Evolutionary conservation across 2,329 filamentous ascomycete species (phyloP).

Genomic region (Exophiala alcalophila): DNA sequence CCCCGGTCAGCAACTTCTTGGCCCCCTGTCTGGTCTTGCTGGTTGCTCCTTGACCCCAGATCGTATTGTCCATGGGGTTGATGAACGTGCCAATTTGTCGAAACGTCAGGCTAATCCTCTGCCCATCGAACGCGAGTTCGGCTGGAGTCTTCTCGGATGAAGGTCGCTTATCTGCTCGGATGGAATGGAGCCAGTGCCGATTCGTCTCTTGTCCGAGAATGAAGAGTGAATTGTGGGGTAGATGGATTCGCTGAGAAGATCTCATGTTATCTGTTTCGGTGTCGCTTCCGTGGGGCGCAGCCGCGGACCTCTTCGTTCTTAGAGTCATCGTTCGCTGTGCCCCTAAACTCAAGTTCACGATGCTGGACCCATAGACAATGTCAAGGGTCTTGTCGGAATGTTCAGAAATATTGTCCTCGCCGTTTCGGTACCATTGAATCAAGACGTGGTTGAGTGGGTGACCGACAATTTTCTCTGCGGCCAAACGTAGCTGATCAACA

Average conservation of each 20-base stretch:
- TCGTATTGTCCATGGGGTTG: slow-evolving; percentile 58
- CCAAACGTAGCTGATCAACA: slow-evolving; percentile 64
- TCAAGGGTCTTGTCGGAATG: slow-evolving; percentile 97
- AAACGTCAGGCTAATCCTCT: slow-evolving; percentile 89
- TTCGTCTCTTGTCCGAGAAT: slow-evolving; percentile 80
- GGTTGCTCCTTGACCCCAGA: slow-evolving; percentile 90
- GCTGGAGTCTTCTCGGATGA: slow-evolving; percentile 62
- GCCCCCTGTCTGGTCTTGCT: slow-evolving; percentile 63
- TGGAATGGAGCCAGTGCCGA: slow-evolving; percentile 84
- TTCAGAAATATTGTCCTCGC: slow-evolving; percentile 89
- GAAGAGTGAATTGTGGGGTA: slow-evolving; percentile 88
- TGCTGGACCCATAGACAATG: slow-evolving; percentile 73
- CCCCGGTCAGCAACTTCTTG: slow-evolving; percentile 64
- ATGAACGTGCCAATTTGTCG: slow-evolving; percentile 84
- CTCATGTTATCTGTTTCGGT: slow-evolving; percentile 39
- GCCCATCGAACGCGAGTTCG: slow-evolving; percentile 70
- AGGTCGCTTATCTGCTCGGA: slow-evolving; percentile 78
- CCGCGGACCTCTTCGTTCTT: slow-evolving; percentile 68
- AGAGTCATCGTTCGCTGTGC: slow-evolving; percentile 87
- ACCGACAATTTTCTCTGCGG: slow-evolving; percentile 68
- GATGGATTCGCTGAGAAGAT: slow-evolving; percentile 62
- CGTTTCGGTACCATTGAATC: slow-evolving; percentile 88
- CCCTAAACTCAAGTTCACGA: slow-evolving; percentile 92
- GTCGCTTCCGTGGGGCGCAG: slow-evolving; percentile 9
- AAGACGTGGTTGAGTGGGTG: slow-evolving; percentile 87